phyloP scores from a whole-genome alignment of 257 asterid species.

The Catharanthus roseus region DNA sequence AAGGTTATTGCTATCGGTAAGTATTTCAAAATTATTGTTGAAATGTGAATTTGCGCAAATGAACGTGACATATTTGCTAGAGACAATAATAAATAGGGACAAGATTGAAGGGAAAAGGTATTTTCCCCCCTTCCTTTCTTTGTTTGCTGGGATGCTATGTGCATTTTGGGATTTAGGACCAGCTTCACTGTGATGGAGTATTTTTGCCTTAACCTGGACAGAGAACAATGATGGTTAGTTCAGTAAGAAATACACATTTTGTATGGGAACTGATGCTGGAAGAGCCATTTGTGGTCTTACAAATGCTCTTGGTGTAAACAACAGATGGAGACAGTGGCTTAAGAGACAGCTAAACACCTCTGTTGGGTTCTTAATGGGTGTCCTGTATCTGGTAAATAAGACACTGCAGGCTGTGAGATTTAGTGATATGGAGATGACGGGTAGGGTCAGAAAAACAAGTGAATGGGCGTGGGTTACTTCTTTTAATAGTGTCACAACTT shows the following conservation, averaged over 20 bases:
- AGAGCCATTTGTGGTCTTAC: no score
- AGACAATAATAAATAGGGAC: neutral
- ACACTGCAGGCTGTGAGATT: neutral
- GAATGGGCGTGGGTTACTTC: neutral
- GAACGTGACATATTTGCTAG: neutral
- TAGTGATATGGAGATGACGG: neutral
- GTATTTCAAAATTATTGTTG: neutral
- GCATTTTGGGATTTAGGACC: neutral
- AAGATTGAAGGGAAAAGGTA: neutral
- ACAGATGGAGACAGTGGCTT: neutral
- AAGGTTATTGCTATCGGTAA: neutral
- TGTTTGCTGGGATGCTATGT: neutral
- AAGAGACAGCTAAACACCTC: neutral
- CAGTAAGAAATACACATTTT: neutral
- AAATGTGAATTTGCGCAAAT: neutral
- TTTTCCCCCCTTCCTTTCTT: no score
- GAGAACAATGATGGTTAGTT: neutral
- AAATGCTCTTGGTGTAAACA: neutral
- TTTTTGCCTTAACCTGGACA: neutral
- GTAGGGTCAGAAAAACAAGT: neutral
- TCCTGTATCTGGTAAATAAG: neutral
- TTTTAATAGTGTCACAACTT: conserved; percentile 11
- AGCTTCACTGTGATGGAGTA: neutral
- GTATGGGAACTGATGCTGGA: neutral
- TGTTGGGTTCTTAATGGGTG: neutral